Percentiles rank a stretch among this genome's conserved stretches.
phyloP scores from a whole-genome alignment of 805 yeast genomes.

The Ogataea salicorniae region DNA sequence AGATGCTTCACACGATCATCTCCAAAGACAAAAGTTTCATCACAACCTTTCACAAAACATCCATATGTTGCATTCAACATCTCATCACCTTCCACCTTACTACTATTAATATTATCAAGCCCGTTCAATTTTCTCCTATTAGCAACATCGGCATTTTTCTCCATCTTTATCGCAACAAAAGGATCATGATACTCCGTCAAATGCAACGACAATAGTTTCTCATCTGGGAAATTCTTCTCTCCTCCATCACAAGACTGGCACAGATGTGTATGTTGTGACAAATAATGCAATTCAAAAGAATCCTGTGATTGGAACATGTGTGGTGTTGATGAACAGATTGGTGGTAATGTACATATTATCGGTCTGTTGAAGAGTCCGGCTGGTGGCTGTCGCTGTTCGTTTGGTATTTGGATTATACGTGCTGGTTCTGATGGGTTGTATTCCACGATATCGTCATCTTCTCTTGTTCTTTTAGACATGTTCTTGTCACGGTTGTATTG shows the following conservation, averaged over 20 bases:
- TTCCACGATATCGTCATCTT: constrained; percentile 6
- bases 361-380: not conserved
- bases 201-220: constrained; percentile 40
- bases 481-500: not conserved
- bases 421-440: not conserved
- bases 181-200: constrained; percentile 52
- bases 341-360: constrained; percentile 20
- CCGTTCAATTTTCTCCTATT: no score
- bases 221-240: constrained; percentile 37
- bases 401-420: no score
- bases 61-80: constrained; percentile 27
- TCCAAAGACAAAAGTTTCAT: constrained; percentile 33
- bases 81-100: no score
- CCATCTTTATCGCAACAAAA: constrained; percentile 32
- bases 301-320: constrained; percentile 4
- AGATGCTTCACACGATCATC: constrained; percentile 43
- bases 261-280: constrained; percentile 22
- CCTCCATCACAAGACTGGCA: constrained; percentile 33
- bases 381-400: not conserved
- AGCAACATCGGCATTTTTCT: constrained; percentile 25
- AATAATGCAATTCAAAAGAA: constrained; percentile 24
- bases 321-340: constrained; percentile 14
- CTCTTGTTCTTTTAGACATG: constrained; percentile 8
- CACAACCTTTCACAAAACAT: constrained; percentile 42
- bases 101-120: no score